Percentiles rank a stretch among this genome's conserved stretches.
phyloP scores from a whole-genome alignment of 2,329 filamentous ascomycete species.

The Talaromyces sp. region DNA sequence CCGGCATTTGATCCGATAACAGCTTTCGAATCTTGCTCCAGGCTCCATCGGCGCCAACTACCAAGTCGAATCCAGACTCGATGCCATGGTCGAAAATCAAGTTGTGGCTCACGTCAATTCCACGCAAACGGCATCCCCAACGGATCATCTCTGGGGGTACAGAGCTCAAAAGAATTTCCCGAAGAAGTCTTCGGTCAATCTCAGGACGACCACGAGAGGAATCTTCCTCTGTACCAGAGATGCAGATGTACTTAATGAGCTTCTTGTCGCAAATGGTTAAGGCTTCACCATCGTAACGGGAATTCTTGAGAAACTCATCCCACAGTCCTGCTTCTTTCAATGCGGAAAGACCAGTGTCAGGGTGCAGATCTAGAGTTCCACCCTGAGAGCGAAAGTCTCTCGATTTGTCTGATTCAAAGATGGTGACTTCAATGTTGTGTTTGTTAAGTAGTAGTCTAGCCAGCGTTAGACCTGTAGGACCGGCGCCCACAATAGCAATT shows the following conservation, averaged over 20 bases:
- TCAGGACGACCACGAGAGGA: constrained; percentile 26
- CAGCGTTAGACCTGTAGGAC: constrained; percentile 18
- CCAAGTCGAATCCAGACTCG: constrained; percentile 25
- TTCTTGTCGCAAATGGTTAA: constrained; percentile 23
- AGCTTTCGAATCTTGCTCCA: constrained; percentile 32
- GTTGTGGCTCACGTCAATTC: constrained; percentile 14
- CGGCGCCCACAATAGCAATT: constrained; percentile 26
- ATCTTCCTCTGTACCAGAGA: constrained; percentile 11
- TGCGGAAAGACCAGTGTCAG: constrained; percentile 27
- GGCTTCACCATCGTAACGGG: constrained; percentile 23
- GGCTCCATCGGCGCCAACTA: constrained; percentile 33
- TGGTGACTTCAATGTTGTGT: constrained; percentile 11
- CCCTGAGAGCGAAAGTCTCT: constrained; percentile 24
- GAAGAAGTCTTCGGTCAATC: constrained; percentile 29
- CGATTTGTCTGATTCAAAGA: constrained; percentile 37
- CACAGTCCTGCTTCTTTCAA: constrained; percentile 26
- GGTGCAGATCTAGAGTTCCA: constrained; percentile 33
- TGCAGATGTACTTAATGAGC: constrained; percentile 13
- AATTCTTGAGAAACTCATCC: constrained; percentile 27
- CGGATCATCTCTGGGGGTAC: constrained; percentile 25
- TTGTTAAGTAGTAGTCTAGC: constrained; percentile 11
- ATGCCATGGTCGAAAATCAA: constrained; percentile 15
- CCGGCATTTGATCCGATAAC: constrained; percentile 25
- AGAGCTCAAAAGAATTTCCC: constrained; percentile 27
- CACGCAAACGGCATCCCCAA: constrained; percentile 28